Evolutionary conservation across 495 filamentous ascomycete genomes (phyloP).

Genomic region (Durotheca rogersii): DNA sequence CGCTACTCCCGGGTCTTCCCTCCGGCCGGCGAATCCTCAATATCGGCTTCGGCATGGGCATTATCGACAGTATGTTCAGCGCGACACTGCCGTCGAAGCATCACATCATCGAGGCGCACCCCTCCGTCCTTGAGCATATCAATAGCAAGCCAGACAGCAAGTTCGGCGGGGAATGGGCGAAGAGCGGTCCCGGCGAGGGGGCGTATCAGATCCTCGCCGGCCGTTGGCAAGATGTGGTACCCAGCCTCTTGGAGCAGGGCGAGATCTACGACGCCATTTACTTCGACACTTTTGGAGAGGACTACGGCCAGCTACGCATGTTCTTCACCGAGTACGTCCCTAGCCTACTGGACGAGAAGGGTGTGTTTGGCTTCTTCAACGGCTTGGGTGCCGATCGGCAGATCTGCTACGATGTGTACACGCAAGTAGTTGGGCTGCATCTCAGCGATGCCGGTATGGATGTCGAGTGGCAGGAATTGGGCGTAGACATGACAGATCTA

Average conservation of each 20-base stretch:
- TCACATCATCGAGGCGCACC: conserved; percentile 93
- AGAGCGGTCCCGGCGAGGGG: conserved; percentile 40
- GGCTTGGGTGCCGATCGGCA: conserved; percentile 89
- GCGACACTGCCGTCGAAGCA: conserved; percentile 63
- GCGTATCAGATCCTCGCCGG: conserved; percentile 55
- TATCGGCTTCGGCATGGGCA: conserved; percentile 95
- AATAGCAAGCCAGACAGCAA: conserved; percentile 37
- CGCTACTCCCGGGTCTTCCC: conserved; percentile 39
- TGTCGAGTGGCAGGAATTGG: conserved; percentile 76
- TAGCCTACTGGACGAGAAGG: conserved; percentile 67
- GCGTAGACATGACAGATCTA: conserved; percentile 61
- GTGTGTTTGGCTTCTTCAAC: conserved; percentile 91
- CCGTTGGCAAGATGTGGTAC: conserved; percentile 82
- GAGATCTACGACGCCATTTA: conserved; percentile 88
- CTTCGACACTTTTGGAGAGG: conserved; percentile 96
- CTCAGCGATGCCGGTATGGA: conserved; percentile 88
- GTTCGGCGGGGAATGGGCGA: conserved; percentile 50
- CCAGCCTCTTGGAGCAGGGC: conserved; percentile 65
- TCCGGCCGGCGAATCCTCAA: conserved; percentile 75
- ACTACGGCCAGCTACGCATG: conserved; percentile 76
- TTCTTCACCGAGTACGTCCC: conserved; percentile 91
- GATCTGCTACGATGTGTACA: conserved; percentile 94
- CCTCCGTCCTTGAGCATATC: conserved; percentile 73
- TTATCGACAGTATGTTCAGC: conserved; percentile 84
- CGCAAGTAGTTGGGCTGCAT: conserved; percentile 89